Percentiles rank a stretch among this genome's conserved stretches.
These are phyloP conservation scores for Beta vulgaris DNA, from an alignment of 148 eudicot species.

Conservation along the genomic window DNA sequence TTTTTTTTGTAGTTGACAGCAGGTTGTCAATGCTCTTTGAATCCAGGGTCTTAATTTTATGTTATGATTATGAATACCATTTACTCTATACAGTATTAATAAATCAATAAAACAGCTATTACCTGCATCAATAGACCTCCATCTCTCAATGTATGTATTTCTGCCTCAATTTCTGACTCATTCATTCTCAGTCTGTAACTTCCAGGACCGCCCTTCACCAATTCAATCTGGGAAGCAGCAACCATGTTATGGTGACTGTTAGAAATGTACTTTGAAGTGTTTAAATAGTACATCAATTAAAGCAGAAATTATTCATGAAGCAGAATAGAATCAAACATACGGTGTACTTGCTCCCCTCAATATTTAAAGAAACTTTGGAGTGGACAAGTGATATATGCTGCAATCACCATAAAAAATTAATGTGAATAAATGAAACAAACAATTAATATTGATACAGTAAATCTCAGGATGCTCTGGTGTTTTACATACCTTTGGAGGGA, in stretches of 20 bases:
- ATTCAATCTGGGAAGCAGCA: slow-evolving; percentile 54
- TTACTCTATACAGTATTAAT: neutral
- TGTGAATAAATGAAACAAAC: neutral
- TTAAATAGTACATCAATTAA: neutral
- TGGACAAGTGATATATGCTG: slow-evolving; percentile 99
- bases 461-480: slow-evolving; percentile 3
- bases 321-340: slow-evolving; percentile 40
- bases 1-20: neutral
- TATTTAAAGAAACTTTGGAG: slow-evolving; percentile 86
- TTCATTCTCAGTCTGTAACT: slow-evolving; percentile 89
- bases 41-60: neutral
- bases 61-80: neutral
- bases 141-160: slow-evolving; percentile 95
- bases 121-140: slow-evolving; percentile 99
- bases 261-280: too few relatives aligned
- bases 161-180: slow-evolving; percentile 88
- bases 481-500: slow-evolving; percentile 85
- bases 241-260: neutral
- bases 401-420: slow-evolving; percentile 28
- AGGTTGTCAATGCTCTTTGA: neutral
- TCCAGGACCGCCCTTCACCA: slow-evolving; percentile 95
- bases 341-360: slow-evolving; percentile 98
- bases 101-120: slow-evolving; percentile 10
- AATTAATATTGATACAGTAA: neutral
- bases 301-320: neutral